phyloP scores from a whole-genome alignment of 1,284 basidiomycete species.

The Tetrapyrgos nigripes region DNA sequence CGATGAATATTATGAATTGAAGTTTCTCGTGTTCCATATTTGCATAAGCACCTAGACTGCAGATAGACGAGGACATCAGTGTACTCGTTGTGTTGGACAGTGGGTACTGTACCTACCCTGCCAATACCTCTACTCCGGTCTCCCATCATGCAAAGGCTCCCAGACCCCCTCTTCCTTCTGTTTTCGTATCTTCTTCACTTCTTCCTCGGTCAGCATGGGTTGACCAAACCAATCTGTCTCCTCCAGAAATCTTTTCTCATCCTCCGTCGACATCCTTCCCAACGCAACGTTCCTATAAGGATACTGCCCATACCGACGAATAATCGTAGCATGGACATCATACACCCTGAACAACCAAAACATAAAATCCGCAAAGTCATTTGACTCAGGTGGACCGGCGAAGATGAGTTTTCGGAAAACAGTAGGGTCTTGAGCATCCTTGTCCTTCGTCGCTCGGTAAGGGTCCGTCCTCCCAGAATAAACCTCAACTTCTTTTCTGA shows the following conservation, averaged over 20 bases:
- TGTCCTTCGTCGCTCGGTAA: slow-evolving; percentile 7
- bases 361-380: slow-evolving; percentile 10
- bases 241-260: slow-evolving; percentile 12
- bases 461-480: slow-evolving; percentile 15
- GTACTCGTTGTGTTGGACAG: too few species aligned
- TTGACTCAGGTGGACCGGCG: slow-evolving; percentile 9
- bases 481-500: slow-evolving; percentile 14
- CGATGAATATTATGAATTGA: too few species aligned
- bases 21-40: too few species aligned
- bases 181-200: slow-evolving; percentile 11
- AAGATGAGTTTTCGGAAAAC: slow-evolving; percentile 11
- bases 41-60: too few species aligned
- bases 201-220: slow-evolving; percentile 12
- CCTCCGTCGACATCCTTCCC: slow-evolving; percentile 11
- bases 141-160: slow-evolving; percentile 10
- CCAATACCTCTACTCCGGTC: background rate
- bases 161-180: slow-evolving; percentile 13
- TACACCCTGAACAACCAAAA: slow-evolving; percentile 17
- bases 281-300: slow-evolving; percentile 16
- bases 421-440: slow-evolving; percentile 9
- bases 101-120: too few species aligned
- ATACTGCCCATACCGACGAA: slow-evolving; percentile 15
- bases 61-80: too few species aligned
- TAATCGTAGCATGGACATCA: slow-evolving; percentile 16
- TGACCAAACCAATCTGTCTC: slow-evolving; percentile 12